Conservation (phyloP, 805 yeast genomes). For the Candida berthetii region DNA sequence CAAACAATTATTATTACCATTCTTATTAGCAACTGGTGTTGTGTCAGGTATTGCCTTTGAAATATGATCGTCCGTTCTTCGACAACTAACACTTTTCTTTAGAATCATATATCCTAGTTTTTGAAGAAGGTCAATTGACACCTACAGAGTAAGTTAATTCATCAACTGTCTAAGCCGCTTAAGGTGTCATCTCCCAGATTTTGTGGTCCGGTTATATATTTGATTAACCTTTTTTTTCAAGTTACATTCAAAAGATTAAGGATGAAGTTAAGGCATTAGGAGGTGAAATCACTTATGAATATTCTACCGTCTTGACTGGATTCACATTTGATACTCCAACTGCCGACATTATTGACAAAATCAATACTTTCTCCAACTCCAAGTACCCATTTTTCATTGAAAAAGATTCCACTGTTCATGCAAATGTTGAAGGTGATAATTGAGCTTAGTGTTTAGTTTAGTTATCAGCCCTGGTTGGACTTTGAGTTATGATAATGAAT, state of each 20-base stretch:
- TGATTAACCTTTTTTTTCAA: constrained; percentile 3
- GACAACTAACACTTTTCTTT: neutral
- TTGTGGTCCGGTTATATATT: no score
- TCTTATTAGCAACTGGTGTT: neutral
- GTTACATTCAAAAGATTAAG: constrained; percentile 25
- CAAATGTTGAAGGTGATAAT: constrained; percentile 12
- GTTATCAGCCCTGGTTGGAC: neutral
- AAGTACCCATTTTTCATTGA: constrained; percentile 38
- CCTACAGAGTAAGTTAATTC: constrained; percentile 18
- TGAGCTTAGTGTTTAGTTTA: no score
- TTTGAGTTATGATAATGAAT: neutral
- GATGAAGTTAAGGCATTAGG: constrained; percentile 29
- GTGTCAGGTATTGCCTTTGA: neutral
- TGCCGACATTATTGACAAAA: constrained; percentile 15
- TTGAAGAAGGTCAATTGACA: constrained; percentile 21
- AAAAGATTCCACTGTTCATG: constrained; percentile 31
- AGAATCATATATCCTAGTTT: constrained; percentile 19
- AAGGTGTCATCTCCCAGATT: neutral
- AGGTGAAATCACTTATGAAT: constrained; percentile 41
- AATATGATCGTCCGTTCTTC: no score
- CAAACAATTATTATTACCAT: neutral
- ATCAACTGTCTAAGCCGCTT: no score
- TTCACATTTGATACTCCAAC: constrained; percentile 36
- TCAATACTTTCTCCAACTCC: constrained; percentile 8
- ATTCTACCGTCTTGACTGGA: constrained; percentile 39